Conservation (phyloP, 345 rosid genomes). For the Populus nigra region DNA sequence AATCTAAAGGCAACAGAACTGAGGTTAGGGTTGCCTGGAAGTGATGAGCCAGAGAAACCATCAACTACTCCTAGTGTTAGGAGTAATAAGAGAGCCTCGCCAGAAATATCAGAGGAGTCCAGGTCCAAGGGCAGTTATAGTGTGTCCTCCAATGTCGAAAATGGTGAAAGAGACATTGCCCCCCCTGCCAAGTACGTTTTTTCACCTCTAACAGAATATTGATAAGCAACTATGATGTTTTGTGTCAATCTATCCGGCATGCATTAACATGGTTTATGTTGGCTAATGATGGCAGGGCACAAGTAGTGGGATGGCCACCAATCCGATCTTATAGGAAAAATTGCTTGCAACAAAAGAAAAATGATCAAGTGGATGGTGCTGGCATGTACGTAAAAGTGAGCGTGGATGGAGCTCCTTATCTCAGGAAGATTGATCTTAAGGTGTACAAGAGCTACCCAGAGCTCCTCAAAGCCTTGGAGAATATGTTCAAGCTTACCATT, state of each 20-base stretch:
- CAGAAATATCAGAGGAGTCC: constrained; percentile 36
- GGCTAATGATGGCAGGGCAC: constrained; percentile 16
- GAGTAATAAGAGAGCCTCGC: constrained; percentile 25
- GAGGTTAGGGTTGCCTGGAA: constrained; percentile 25
- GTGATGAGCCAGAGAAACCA: constrained; percentile 6
- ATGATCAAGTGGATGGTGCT: neutral
- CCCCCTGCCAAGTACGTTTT: constrained; percentile 56
- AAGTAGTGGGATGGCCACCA: constrained; percentile 34
- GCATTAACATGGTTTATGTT: neutral
- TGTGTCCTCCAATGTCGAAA: constrained; percentile 14
- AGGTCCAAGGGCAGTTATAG: constrained; percentile 17
- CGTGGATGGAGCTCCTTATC: constrained; percentile 28
- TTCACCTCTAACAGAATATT: neutral
- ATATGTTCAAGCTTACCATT: constrained; percentile 25
- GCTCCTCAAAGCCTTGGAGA: constrained; percentile 25
- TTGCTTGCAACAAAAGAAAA: constrained; percentile 6
- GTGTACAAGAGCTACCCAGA: constrained; percentile 23
- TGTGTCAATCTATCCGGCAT: neutral
- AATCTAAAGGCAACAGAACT: constrained; percentile 30
- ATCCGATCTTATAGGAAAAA: constrained; percentile 22
- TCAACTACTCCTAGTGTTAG: neutral
- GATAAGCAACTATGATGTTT: neutral
- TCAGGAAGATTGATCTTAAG: constrained; percentile 28
- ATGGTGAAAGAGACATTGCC: constrained; percentile 14
- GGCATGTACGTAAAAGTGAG: constrained; percentile 25